These are phyloP conservation scores for Prunus campanulata DNA, from an alignment of 306 rosid species.

Conservation along the genomic window DNA sequence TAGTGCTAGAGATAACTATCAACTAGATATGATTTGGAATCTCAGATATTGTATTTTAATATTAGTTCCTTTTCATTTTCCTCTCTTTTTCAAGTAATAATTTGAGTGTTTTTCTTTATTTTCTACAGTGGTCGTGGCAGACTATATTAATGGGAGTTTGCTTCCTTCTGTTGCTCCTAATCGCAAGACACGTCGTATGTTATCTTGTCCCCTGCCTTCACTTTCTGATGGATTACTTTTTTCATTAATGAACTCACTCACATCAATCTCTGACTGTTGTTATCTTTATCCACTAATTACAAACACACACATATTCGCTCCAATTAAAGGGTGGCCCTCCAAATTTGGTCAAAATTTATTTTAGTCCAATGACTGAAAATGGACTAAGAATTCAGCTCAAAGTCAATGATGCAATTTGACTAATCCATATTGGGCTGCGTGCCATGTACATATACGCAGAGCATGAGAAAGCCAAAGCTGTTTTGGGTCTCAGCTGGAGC, in stretches of 20 bases:
- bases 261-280: not conserved
- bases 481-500: constrained; percentile 99
- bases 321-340: no score
- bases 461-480: constrained; percentile 66
- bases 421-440: not conserved
- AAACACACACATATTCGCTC: not conserved
- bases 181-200: constrained; percentile 81
- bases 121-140: constrained; percentile 99
- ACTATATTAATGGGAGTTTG: constrained; percentile 84
- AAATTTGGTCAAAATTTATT: no score
- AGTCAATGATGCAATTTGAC: not conserved
- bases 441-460: constrained; percentile 37
- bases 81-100: not conserved
- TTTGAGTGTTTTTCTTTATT: not conserved
- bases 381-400: not conserved
- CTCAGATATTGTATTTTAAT: not conserved
- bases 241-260: not conserved
- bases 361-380: no score
- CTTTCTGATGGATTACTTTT: no score
- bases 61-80: not conserved
- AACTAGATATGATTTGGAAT: not conserved
- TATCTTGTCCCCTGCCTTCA: not conserved
- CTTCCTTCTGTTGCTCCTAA: constrained; percentile 69
- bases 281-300: not conserved
- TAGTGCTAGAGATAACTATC: not conserved